Base-by-base conservation (phyloP, 306 rosid genomes). In the Acacia crassicarpa region DNA sequence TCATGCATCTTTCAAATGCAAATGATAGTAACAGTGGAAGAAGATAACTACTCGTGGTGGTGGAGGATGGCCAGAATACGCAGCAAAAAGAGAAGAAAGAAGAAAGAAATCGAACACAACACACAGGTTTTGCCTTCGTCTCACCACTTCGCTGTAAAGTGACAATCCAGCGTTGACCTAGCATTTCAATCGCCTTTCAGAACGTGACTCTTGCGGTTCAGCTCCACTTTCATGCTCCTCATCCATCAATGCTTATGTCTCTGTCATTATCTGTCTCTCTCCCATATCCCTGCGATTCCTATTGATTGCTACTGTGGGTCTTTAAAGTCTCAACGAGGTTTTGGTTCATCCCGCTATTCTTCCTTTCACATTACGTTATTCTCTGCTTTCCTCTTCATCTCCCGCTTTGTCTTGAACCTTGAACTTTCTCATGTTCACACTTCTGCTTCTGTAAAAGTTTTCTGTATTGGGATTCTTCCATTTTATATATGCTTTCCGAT, bases 101-200 rank as follows among this genome's bases (percentile, higher is more conserved):
- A 44, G 13, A 67, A 8, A 17, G 5, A 12, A 11, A 48, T 5
- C 70, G 43, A 71, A 8, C 62, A 69, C 65, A 73, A 58, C 46
- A 54, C 59, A 20, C 23, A 6, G 8, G 78, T 25, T 38, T 82
- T 79, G 44, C 56, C 40, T 63, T 63, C 69, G 8, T 13, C 16
- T 27, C 12, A 81, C 76, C 78, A 88, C 87, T 81, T 86, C 56
- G 83, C 84, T 89, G 90, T 81, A 84, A 86, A 91, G 89, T 87
- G 77, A 53, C 27, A 27, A 40, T 19, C n/a, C 23, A 69, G 82
- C 80, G 93, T 89, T 91, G 95, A 91, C 95, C 46, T 49, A 6
- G 32, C 25, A 72, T 75, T 79, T 78, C 84, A 81, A 79, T 85
- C 88, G 46, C 48, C 48, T 81, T 77, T 27, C 43, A 77, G 67